These are phyloP conservation scores for Sideroxylon spinosum DNA, from an alignment of 179 eudicot species.

Conservation along the genomic window DNA sequence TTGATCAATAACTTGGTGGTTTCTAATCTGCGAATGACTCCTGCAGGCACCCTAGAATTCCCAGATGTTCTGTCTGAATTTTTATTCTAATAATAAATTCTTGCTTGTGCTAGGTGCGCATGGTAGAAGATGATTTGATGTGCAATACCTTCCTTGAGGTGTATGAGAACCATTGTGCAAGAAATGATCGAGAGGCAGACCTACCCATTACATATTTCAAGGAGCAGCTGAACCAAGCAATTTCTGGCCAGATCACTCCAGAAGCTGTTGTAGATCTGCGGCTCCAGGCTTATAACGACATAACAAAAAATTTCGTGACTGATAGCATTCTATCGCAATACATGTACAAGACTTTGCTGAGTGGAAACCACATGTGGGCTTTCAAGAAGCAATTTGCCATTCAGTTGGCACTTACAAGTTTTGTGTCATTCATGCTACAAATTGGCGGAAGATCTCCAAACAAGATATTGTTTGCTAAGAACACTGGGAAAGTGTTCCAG, in stretches of 20 bases:
- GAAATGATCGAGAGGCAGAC: constrained; percentile 90
- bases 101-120: constrained; percentile 58
- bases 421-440: constrained; percentile 90
- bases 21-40: not conserved
- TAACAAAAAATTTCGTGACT: constrained; percentile 58
- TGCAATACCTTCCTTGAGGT: constrained; percentile 97
- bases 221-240: constrained; percentile 94
- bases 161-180: constrained; percentile 96
- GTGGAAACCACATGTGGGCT: constrained; percentile 97
- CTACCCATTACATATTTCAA: constrained; percentile 85
- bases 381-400: constrained; percentile 95
- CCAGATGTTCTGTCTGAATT: not conserved
- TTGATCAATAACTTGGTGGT: not conserved
- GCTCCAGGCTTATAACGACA: constrained; percentile 84
- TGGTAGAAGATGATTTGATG: constrained; percentile 99
- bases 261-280: constrained; percentile 93
- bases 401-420: constrained; percentile 92
- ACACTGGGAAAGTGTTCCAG: constrained; percentile 96
- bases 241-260: constrained; percentile 77
- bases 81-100: constrained; percentile 16
- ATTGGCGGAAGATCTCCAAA: constrained; percentile 98
- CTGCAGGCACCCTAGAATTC: not conserved
- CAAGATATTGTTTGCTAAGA: constrained; percentile 93
- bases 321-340: constrained; percentile 90
- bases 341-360: constrained; percentile 86